A percentile compares a stretch with the other conserved stretches of the same genome.
These are phyloP conservation scores for Kwoniella sp. DNA, from an alignment of 768 basidiomycete genomes.

Conservation along the genomic window DNA sequence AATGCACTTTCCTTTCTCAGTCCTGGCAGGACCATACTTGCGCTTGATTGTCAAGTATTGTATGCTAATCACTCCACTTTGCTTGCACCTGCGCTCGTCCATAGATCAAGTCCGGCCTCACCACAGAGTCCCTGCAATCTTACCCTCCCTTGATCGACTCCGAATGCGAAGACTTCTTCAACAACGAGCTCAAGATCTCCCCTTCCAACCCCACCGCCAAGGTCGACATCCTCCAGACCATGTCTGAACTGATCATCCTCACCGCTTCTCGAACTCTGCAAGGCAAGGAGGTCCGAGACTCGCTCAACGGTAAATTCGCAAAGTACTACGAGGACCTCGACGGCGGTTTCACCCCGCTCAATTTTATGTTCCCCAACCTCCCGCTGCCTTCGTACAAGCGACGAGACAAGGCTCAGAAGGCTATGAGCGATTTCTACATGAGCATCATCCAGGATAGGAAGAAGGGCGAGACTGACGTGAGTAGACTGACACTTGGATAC, in stretches of 20 bases:
- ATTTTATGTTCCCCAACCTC: slow-evolving; percentile 91
- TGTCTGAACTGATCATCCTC: slow-evolving; percentile 89
- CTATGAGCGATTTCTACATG: slow-evolving; percentile 92
- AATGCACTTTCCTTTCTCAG: not conserved
- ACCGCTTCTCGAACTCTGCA: slow-evolving; percentile 93
- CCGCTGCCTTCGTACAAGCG: slow-evolving; percentile 86
- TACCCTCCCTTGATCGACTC: slow-evolving; percentile 74
- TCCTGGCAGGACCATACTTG: not conserved
- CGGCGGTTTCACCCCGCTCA: slow-evolving; percentile 92
- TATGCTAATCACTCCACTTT: not conserved
- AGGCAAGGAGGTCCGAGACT: slow-evolving; percentile 80
- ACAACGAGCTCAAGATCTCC: slow-evolving; percentile 67
- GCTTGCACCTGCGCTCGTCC: slow-evolving; percentile 16
- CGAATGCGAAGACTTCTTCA: slow-evolving; percentile 71
- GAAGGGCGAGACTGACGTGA: slow-evolving; percentile 60
- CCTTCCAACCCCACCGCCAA: slow-evolving; percentile 43
- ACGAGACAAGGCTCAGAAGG: slow-evolving; percentile 85
- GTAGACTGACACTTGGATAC: slow-evolving; percentile 42
- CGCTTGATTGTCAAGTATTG: not conserved
- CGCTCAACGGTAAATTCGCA: slow-evolving; percentile 81
- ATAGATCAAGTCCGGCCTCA: slow-evolving; percentile 83
- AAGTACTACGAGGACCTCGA: slow-evolving; percentile 84
- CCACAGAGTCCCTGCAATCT: slow-evolving; percentile 82
- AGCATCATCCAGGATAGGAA: slow-evolving; percentile 76
- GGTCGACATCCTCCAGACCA: slow-evolving; percentile 69